Base-by-base conservation (phyloP, 495 filamentous ascomycete genomes). In the Penicillium verhagenii region DNA sequence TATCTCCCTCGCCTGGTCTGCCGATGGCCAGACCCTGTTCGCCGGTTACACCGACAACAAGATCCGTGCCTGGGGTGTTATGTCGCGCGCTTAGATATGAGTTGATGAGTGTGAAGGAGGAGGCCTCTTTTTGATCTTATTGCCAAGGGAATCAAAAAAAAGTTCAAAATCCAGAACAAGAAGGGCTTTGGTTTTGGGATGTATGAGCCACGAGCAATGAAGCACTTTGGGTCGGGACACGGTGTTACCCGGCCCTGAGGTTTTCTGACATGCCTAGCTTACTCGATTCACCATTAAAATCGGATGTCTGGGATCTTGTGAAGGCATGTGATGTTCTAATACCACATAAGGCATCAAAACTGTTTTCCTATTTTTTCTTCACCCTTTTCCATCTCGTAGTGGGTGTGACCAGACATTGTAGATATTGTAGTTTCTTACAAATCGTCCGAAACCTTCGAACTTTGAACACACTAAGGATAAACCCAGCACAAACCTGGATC, bases 11-110 rank as follows among this genome's bases (percentile, higher is more conserved):
- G 95, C 94, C 70, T 99, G 94, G 94, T 89, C 83, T 72, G 95
- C 92, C 69, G 94, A 97, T 70, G 94, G 94, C 72, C 92, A 97
- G 85, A 99, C 94, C 60, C 81, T 99, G 72, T 99, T 99, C 77
- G 92, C 95, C 66, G 94, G 94, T 79, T 99, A 99, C 83, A 99
- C 94, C 65, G 94, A 99, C 81, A 97, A 96, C 83, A 86, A 95
- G 79, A 99, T 99, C 82, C 89, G 94, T 69, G 94, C 92, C 61
- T 99, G 94, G 94, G 94, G 95, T 76, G 93, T 98, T 65, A 96
- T 96, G 92, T 81, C 76, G 68, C 72, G 78, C 68, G 78, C 77
- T 69, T 79, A 77, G 56, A 73, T n/a, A n/a, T 74, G 59, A 57
- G 57, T 58, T 53, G 53, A 65, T 48, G 53, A 56, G 57, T 51